Evolutionary conservation across 2,329 filamentous ascomycete genomes (phyloP).

Genomic region (Pezicula carpinea): DNA sequence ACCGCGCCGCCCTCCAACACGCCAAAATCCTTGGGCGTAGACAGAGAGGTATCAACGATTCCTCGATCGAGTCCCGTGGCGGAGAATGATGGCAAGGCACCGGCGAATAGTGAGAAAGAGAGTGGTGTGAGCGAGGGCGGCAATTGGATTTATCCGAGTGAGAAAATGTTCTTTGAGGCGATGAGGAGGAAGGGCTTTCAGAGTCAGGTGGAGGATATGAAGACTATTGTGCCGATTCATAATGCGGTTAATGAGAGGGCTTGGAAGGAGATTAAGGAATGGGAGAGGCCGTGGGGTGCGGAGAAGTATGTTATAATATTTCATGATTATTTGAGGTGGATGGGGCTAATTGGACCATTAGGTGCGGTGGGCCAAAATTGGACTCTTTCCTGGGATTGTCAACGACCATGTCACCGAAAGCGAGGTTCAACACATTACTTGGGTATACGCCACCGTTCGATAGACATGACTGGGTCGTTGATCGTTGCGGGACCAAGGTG

Average conservation of each 20-base stretch:
- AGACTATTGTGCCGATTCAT: slow-evolving; percentile 90
- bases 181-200: slow-evolving; percentile 87
- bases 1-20: slow-evolving; percentile 6
- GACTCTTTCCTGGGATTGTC: slow-evolving; percentile 77
- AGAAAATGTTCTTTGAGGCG: slow-evolving; percentile 97
- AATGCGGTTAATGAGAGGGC: slow-evolving; percentile 98
- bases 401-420: slow-evolving; percentile 70
- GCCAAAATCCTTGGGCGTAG: slow-evolving; percentile 46
- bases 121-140: slow-evolving; percentile 65
- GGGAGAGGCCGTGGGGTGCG: slow-evolving; percentile 69
- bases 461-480: slow-evolving; percentile 94
- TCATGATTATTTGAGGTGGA: background rate
- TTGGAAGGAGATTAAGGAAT: slow-evolving; percentile 85
- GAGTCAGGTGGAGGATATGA: slow-evolving; percentile 71
- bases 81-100: slow-evolving; percentile 34
- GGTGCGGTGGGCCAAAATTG: slow-evolving; percentile 73
- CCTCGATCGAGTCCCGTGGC: slow-evolving; percentile 51
- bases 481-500: slow-evolving; percentile 77
- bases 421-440: slow-evolving; percentile 73
- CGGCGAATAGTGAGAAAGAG: slow-evolving; percentile 75
- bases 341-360: slow-evolving; percentile 22
- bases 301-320: slow-evolving; percentile 47
- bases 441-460: slow-evolving; percentile 95
- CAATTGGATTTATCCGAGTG: slow-evolving; percentile 96
- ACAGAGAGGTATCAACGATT: slow-evolving; percentile 76